Evolutionary conservation across 768 basidiomycete species (phyloP).

Genomic region (Tylopilus balloui): DNA sequence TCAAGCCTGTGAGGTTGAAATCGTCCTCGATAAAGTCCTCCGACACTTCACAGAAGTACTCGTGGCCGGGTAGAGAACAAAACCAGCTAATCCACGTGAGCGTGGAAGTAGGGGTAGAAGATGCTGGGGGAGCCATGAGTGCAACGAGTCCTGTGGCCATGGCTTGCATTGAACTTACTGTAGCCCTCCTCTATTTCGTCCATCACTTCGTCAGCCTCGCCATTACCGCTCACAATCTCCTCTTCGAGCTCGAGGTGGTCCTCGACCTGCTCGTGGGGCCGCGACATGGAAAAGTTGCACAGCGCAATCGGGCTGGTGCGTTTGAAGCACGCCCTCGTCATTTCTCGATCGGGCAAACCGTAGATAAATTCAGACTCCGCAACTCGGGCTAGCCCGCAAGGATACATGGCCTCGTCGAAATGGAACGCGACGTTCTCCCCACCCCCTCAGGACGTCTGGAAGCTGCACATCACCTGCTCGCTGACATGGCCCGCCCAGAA

Average conservation of each 20-base stretch:
- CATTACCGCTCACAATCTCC: constrained; percentile 53
- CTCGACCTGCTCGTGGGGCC: constrained; percentile 39
- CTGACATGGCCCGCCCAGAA: constrained; percentile 47
- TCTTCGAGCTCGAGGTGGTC: constrained; percentile 54
- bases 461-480: constrained; percentile 49
- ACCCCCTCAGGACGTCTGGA: constrained; percentile 18
- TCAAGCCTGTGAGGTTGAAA: constrained; percentile 96
- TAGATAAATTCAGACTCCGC: constrained; percentile 29
- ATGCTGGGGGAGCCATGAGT: constrained; percentile 47
- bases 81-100: constrained; percentile 97
- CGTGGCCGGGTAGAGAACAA: constrained; percentile 90
- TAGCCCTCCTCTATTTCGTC: constrained; percentile 66
- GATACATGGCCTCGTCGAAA: not conserved
- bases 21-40: constrained; percentile 99
- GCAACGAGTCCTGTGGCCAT: constrained; percentile 8
- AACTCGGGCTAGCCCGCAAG: not conserved
- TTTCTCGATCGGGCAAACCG: constrained; percentile 27
- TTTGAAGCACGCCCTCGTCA: constrained; percentile 9
- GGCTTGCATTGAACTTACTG: constrained; percentile 50
- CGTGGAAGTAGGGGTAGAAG: constrained; percentile 86
- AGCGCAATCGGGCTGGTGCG: constrained; percentile 23
- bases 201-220: constrained; percentile 74
- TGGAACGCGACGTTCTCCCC: not conserved
- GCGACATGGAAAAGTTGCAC: constrained; percentile 35
- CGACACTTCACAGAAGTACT: constrained; percentile 97